phyloP scores from a whole-genome alignment of 208 protist species.

The Phytomonas serpens region DNA sequence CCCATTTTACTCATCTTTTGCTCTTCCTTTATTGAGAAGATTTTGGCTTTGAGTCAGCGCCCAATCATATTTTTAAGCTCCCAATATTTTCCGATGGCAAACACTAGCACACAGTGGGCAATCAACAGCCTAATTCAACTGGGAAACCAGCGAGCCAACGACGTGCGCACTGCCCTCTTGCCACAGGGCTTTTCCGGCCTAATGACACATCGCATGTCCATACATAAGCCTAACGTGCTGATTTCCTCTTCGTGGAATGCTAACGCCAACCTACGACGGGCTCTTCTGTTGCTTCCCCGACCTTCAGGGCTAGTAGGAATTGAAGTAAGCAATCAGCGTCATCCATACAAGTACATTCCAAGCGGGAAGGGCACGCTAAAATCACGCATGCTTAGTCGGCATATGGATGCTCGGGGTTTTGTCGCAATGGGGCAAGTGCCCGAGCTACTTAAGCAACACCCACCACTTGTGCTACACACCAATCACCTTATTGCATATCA shows the following conservation, averaged over 20 bases:
- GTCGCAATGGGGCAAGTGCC: background rate
- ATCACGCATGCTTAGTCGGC: background rate
- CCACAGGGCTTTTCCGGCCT: background rate
- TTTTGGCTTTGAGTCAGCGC: background rate
- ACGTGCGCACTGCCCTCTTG: background rate
- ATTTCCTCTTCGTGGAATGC: background rate
- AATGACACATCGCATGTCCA: background rate
- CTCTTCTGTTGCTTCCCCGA: background rate
- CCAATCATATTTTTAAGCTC: conserved; percentile 7
- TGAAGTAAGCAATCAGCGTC: background rate
- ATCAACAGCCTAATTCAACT: conserved; percentile 20
- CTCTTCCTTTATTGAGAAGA: background rate
- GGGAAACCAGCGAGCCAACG: conserved; percentile 11
- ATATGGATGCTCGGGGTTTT: background rate
- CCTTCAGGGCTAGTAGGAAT: background rate
- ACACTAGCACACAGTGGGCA: conserved; percentile 18
- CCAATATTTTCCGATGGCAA: conserved; percentile 12
- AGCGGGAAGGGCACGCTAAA: background rate
- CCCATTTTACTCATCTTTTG: background rate
- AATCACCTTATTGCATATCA: conserved; percentile 67
- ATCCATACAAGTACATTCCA: background rate
- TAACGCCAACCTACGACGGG: background rate
- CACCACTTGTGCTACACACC: conserved; percentile 48
- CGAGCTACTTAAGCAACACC: conserved; percentile 6
- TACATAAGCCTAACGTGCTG: background rate